These are phyloP conservation scores for Arbutus unedo DNA, from an alignment of 148 eudicot genomes.

Conservation along the genomic window DNA sequence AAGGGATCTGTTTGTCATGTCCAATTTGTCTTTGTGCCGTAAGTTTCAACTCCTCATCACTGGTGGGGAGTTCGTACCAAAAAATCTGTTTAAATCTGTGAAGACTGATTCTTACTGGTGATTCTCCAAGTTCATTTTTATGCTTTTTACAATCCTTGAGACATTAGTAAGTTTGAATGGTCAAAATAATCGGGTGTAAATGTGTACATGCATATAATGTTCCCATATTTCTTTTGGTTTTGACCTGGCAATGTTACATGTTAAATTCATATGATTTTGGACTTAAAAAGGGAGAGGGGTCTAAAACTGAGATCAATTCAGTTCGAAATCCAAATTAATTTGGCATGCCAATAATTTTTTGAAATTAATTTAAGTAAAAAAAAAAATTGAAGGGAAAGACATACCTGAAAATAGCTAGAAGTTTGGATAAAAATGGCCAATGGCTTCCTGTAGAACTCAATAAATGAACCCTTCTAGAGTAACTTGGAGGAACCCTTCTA, in stretches of 20 bases:
- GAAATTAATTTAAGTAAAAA: neutral
- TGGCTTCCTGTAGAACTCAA: neutral
- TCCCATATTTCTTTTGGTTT: neutral
- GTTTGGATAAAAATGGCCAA: neutral
- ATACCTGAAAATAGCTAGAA: neutral
- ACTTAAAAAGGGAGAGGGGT: neutral
- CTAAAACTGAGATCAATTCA: neutral
- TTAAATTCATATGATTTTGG: neutral
- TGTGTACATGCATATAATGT: neutral
- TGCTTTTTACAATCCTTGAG: neutral
- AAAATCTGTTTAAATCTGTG: neutral
- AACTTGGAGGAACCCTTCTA: neutral
- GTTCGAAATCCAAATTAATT: neutral
- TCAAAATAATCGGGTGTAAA: neutral
- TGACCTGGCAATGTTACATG: neutral
- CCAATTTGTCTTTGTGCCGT: neutral
- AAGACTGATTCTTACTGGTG: neutral
- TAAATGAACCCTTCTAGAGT: neutral
- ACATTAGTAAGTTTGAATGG: neutral
- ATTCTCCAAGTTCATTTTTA: neutral
- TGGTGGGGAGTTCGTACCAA: neutral
- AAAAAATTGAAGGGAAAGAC: neutral
- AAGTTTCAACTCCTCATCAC: neutral
- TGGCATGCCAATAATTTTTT: neutral
- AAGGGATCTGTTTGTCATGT: neutral